Conservation (phyloP, 768 basidiomycete species). For the Coprinellus micaceus region DNA sequence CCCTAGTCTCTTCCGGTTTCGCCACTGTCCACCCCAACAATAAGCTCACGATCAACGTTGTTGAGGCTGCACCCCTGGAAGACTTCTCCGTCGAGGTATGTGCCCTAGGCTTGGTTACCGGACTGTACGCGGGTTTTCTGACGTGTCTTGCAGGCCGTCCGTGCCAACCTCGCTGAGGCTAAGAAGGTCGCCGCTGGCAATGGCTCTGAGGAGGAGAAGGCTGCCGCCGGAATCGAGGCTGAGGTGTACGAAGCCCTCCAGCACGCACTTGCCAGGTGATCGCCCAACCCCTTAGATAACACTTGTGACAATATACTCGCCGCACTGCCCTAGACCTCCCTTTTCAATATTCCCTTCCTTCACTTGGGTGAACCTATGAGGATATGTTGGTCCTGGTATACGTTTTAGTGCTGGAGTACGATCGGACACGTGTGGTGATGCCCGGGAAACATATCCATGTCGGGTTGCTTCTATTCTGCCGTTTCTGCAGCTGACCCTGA, state of each 20-base stretch:
- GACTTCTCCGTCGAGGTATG: conserved; percentile 86
- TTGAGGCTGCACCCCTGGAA: conserved; percentile 92
- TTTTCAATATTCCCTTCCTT: neutral
- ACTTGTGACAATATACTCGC: conserved; percentile 7
- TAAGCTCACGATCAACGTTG: conserved; percentile 91
- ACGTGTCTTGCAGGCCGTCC: conserved; percentile 65
- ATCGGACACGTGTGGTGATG: neutral
- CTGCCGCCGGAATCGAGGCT: conserved; percentile 89
- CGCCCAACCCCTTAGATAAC: conserved; percentile 6
- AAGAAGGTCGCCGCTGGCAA: conserved; percentile 74
- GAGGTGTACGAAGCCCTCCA: conserved; percentile 97
- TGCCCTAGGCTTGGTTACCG: conserved; percentile 1
- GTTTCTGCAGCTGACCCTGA: no score
- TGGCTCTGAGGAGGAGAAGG: conserved; percentile 90
- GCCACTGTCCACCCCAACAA: conserved; percentile 98
- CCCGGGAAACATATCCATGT: neutral
- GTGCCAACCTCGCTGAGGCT: conserved; percentile 85
- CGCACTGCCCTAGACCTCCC: neutral
- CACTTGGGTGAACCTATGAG: neutral
- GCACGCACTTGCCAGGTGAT: conserved; percentile 61
- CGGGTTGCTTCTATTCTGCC: neutral
- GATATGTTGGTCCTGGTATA: no score
- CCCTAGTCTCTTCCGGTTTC: conserved; percentile 88
- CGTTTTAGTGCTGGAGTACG: no score
- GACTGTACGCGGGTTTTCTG: neutral